A percentile compares a stretch with the other conserved stretches of the same genome.
These are phyloP conservation scores for Candida pseudoviswanathii DNA, from an alignment of 1,139 yeast genomes.

Conservation along the genomic window DNA sequence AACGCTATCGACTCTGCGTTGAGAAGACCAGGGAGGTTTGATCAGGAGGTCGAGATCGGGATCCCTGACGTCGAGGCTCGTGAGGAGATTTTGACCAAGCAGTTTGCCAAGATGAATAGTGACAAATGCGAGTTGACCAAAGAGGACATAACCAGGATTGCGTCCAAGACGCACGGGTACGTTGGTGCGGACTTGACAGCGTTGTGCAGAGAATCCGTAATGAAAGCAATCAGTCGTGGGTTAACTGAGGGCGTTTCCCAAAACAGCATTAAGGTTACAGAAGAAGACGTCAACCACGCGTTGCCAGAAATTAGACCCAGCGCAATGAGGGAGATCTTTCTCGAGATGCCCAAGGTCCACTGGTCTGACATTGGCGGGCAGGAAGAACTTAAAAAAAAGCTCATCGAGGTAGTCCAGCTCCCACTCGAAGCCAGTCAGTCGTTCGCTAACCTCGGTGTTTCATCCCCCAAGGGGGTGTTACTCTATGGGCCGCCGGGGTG, in stretches of 20 bases:
- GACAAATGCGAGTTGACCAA: slow-evolving; percentile 55
- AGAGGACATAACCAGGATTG: slow-evolving; percentile 58
- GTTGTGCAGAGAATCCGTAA: slow-evolving; percentile 82
- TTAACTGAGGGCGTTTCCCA: slow-evolving; percentile 27
- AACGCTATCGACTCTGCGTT: slow-evolving; percentile 67
- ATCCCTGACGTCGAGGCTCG: slow-evolving; percentile 75
- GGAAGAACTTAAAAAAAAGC: slow-evolving; percentile 72
- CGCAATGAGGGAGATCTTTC: slow-evolving; percentile 93
- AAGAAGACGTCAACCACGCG: slow-evolving; percentile 65
- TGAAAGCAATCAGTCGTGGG: slow-evolving; percentile 75
- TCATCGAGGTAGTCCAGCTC: slow-evolving; percentile 86
- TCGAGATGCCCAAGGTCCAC: slow-evolving; percentile 90
- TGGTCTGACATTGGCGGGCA: slow-evolving; percentile 99
- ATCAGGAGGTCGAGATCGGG: slow-evolving; percentile 80
- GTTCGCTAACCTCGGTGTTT: slow-evolving; percentile 74
- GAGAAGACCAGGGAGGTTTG: slow-evolving; percentile 75
- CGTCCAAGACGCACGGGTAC: slow-evolving; percentile 61
- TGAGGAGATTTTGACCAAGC: slow-evolving; percentile 61
- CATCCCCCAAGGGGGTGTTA: slow-evolving; percentile 89
- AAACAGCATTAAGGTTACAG: slow-evolving; percentile 29
- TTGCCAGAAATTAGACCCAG: slow-evolving; percentile 83
- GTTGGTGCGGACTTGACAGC: slow-evolving; percentile 90
- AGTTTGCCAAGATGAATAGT: slow-evolving; percentile 58
- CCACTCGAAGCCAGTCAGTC: slow-evolving; percentile 85
- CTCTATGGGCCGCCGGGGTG: slow-evolving; percentile 98